Conservation (phyloP, 2,329 filamentous ascomycete species). For the Xylaria sp. region DNA sequence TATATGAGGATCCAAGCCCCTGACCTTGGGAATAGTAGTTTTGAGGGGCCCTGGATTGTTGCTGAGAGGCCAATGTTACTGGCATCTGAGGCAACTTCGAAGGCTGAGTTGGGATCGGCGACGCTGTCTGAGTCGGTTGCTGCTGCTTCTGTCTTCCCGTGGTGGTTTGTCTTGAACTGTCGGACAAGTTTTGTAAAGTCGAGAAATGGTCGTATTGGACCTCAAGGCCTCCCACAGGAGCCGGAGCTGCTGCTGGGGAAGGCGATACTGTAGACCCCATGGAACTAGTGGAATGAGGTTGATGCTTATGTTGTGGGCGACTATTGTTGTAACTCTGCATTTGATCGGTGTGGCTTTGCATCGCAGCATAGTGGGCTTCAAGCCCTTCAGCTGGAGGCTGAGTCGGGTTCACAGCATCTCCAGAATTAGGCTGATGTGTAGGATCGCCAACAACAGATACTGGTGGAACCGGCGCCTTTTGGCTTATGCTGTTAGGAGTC, state of each 20-base stretch:
- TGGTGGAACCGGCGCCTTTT: conserved; percentile 31
- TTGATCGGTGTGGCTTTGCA: conserved; percentile 37
- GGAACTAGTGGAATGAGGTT: conserved; percentile 31
- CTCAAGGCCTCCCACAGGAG: conserved; percentile 37
- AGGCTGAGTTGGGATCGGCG: conserved; percentile 38
- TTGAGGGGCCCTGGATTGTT: conserved; percentile 36
- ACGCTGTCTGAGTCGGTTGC: conserved; percentile 37
- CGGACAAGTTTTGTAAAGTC: conserved; percentile 36
- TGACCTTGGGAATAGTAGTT: conserved; percentile 41
- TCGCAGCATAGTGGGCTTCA: conserved; percentile 38
- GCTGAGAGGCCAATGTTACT: conserved; percentile 37
- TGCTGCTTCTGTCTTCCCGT: conserved; percentile 38
- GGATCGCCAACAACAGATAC: conserved; percentile 28
- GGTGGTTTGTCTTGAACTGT: conserved; percentile 32
- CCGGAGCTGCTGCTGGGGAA: conserved; percentile 23
- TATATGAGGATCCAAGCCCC: conserved; percentile 37
- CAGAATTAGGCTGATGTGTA: conserved; percentile 29
- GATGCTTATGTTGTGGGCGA: conserved; percentile 37
- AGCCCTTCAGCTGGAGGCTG: conserved; percentile 37
- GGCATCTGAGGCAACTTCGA: conserved; percentile 40
- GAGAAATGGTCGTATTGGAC: conserved; percentile 41
- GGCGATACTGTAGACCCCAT: conserved; percentile 34
- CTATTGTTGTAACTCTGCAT: conserved; percentile 32
- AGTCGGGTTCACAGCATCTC: conserved; percentile 27
- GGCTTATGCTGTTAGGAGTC: conserved; percentile 32